Evolutionary conservation across 2,329 filamentous ascomycete species (phyloP), one percentile per base, ranked within the genome.

Genomic region (Sclerotinia sclerotiorum): DNA sequence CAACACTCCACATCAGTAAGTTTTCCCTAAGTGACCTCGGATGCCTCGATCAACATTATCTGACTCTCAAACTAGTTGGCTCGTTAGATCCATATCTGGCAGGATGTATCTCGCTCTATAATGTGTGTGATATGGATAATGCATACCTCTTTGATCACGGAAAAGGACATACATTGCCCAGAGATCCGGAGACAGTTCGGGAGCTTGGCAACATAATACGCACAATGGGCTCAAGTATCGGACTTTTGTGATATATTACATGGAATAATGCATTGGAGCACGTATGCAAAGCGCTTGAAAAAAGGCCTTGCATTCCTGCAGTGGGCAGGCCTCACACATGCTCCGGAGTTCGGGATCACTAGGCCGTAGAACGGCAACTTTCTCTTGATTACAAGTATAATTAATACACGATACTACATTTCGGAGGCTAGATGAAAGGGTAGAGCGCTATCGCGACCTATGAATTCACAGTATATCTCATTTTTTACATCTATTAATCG

Each of bases 61-160:
- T 78, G 27, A 77, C 51, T 27, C 17, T 57, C n/a, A 69, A 60
- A 49, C n/a, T 51, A 66, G 83, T 87, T 64, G 84, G 84, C 17
- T 85, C 83, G 7, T 76, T 82, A 65, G 87, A 90, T 72, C 87
- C 87, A 0, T 89, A 88, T 71, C 81, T 88, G 4, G 81, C 87
- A 51, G 87, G 87, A 0, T 86, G 85, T 11, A 81, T 89, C 77
- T 85, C 87, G 0, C 81, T 90, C 1, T 89, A 85, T 78, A 87
- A 87, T 70, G 82, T 88, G n/a, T 90, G 87, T 70, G 85, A 89
- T 63, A 83, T 83, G 2, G 86, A 89, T 67, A 84, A 80, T 2
- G 87, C 87, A 0, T 82, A 82, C 49, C 81, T 90, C 13, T 89
- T 90, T 70, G 87, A 90, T 70, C 87, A 88, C 68, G 87, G 85